Evolutionary conservation across 2,329 filamentous ascomycete genomes (phyloP).

Genomic region (Cladophialophora carrionii): DNA sequence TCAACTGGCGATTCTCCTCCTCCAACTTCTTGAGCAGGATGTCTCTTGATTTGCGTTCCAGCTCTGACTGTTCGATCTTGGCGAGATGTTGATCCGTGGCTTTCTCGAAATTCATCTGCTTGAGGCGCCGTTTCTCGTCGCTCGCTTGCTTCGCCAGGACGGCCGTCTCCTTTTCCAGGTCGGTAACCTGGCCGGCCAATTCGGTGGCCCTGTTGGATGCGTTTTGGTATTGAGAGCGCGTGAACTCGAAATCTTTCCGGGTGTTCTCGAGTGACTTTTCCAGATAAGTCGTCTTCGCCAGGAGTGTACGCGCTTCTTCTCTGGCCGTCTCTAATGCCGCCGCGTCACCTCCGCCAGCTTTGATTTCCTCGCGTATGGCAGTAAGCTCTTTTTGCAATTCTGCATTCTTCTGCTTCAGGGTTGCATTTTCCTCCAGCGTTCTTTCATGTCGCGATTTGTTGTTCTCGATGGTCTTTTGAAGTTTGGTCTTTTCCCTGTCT

Average conservation of each 20-base stretch:
- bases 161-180: constrained; percentile 46
- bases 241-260: constrained; percentile 51
- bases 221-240: constrained; percentile 52
- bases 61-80: constrained; percentile 47
- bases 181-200: constrained; percentile 45
- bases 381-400: constrained; percentile 46
- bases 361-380: constrained; percentile 47
- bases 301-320: constrained; percentile 42
- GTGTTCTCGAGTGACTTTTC: constrained; percentile 48
- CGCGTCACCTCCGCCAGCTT: constrained; percentile 44
- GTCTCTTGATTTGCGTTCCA: constrained; percentile 44
- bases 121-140: constrained; percentile 45
- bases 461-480: constrained; percentile 38
- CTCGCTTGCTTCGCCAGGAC: constrained; percentile 45
- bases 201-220: constrained; percentile 51
- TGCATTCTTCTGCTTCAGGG: constrained; percentile 48
- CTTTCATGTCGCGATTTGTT: constrained; percentile 44
- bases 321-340: constrained; percentile 47
- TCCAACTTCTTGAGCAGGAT: constrained; percentile 49
- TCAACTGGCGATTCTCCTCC: constrained; percentile 51
- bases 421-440: constrained; percentile 45
- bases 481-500: constrained; percentile 42
- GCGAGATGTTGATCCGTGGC: constrained; percentile 44
- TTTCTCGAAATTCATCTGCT: constrained; percentile 45
- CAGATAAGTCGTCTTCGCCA: constrained; percentile 41